These are phyloP conservation scores for Aspergillus unguis DNA, from an alignment of 2,329 filamentous ascomycete genomes.

Conservation along the genomic window DNA sequence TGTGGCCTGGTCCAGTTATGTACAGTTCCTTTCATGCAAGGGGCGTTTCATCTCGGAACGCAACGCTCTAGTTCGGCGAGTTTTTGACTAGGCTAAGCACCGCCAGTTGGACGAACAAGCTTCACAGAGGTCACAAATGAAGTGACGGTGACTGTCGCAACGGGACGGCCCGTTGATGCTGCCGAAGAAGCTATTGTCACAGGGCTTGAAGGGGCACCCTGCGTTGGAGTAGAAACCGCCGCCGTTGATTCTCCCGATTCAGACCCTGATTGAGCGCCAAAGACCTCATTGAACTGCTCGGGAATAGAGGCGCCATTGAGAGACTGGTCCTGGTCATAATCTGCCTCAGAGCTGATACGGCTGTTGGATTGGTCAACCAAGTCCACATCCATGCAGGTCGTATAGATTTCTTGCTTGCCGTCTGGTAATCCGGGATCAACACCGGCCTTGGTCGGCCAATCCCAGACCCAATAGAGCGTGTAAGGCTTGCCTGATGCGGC, in stretches of 20 bases:
- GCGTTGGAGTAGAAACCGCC: neutral
- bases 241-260: neutral
- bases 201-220: neutral
- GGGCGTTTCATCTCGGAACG: neutral
- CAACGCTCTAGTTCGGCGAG: neutral
- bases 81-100: neutral
- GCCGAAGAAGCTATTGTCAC: neutral
- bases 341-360: conserved; percentile 12
- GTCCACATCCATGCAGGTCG: conserved; percentile 50
- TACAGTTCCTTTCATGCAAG: conserved; percentile 13
- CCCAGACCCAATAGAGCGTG: conserved; percentile 95
- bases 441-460: conserved; percentile 67
- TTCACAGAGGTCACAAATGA: conserved; percentile 25
- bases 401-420: conserved; percentile 48
- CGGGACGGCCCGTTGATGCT: neutral
- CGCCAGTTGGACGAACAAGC: conserved; percentile 16
- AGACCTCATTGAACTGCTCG: conserved; percentile 36
- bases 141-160: conserved; percentile 21
- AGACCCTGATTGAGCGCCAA: conserved; percentile 6
- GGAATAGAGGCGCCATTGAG: conserved; percentile 40
- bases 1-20: neutral
- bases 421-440: conserved; percentile 35
- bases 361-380: conserved; percentile 28
- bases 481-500: conserved; percentile 62
- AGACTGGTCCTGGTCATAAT: conserved; percentile 33